Conservation (phyloP, 208 protist species). For the Acanthamoeba sp. region DNA sequence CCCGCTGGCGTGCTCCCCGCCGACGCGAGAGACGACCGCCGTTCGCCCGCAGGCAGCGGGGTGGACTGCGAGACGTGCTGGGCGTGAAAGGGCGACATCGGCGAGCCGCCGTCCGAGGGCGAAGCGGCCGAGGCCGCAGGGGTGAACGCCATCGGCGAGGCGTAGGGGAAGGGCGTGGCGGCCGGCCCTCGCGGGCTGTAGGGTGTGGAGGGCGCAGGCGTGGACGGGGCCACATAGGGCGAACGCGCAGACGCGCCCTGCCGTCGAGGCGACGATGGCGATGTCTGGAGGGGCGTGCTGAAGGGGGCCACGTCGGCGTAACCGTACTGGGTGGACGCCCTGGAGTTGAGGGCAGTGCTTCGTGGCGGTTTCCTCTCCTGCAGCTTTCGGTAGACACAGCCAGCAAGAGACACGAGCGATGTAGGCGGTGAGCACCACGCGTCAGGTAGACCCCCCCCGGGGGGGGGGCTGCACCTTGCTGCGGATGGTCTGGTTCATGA, state of each 20-base stretch:
- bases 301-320: background rate
- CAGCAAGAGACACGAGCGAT: background rate
- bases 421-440: too few species aligned
- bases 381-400: background rate
- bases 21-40: background rate
- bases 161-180: background rate
- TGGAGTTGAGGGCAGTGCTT: background rate
- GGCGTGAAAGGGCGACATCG: conserved; percentile 19
- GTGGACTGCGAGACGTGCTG: background rate
- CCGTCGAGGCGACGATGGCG: background rate
- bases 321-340: background rate
- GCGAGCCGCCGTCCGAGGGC: background rate
- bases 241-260: background rate
- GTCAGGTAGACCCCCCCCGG: background rate
- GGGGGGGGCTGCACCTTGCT: background rate
- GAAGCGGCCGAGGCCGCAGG: background rate
- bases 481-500: conserved; percentile 14
- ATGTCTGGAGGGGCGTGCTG: background rate
- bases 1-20: background rate
- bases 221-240: background rate
- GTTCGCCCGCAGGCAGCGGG: background rate
- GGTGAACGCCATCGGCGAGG: background rate
- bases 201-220: background rate
- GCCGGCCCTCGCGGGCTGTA: background rate
- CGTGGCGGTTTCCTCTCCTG: conserved; percentile 45